Conservation (phyloP, 139 green algal species). For the Picocystis salinarum region DNA sequence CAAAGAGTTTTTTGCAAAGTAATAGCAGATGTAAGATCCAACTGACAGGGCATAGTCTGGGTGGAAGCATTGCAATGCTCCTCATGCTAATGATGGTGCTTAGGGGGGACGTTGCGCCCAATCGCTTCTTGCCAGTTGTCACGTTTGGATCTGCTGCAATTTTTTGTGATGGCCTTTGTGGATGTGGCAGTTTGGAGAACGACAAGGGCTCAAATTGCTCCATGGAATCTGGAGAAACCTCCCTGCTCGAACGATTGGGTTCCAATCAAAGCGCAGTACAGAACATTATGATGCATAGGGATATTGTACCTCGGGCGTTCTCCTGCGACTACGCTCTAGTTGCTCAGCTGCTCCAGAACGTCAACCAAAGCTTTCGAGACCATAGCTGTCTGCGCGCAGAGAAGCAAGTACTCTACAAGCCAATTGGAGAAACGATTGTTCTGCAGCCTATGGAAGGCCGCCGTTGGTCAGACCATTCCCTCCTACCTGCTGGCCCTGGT, state of each 20-base stretch:
- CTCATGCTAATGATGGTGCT: slow-evolving; percentile 72
- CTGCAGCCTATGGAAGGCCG: slow-evolving; percentile 46
- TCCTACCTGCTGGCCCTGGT: slow-evolving; percentile 53
- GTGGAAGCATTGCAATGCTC: slow-evolving; percentile 62
- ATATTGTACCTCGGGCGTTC: slow-evolving; percentile 93
- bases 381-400: slow-evolving; percentile 41
- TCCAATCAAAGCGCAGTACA: slow-evolving; percentile 32
- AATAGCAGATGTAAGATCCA: slow-evolving; percentile 3
- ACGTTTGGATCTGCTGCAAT: slow-evolving; percentile 78
- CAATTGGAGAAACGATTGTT: slow-evolving; percentile 62
- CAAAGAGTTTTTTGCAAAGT: neutral
- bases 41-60: slow-evolving; percentile 83
- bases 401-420: slow-evolving; percentile 65
- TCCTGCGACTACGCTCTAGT: slow-evolving; percentile 87
- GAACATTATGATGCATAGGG: slow-evolving; percentile 68
- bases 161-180: slow-evolving; percentile 44
- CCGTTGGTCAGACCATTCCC: slow-evolving; percentile 22
- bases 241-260: slow-evolving; percentile 25
- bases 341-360: slow-evolving; percentile 36
- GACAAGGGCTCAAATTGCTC: neutral
- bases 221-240: neutral
- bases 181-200: neutral
- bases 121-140: slow-evolving; percentile 47
- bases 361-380: slow-evolving; percentile 44
- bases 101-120: slow-evolving; percentile 21